These are phyloP conservation scores for Mycothermus thermophilus DNA, from an alignment of 495 filamentous ascomycete species.

Conservation along the genomic window DNA sequence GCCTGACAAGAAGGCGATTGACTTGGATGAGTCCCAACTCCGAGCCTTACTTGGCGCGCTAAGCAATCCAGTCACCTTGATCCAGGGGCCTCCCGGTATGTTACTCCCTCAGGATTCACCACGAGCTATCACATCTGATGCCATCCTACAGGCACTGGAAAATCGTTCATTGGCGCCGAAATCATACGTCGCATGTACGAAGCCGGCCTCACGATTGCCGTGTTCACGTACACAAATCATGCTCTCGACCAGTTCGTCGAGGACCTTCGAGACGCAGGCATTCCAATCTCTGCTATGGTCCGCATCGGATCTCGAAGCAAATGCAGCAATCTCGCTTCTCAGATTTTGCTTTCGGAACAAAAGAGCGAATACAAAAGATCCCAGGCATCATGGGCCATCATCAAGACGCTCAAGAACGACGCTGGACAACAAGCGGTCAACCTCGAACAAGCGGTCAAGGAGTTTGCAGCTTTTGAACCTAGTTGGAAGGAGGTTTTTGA, in stretches of 20 bases:
- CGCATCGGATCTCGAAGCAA: constrained; percentile 48
- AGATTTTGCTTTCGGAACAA: constrained; percentile 38
- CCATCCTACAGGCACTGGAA: constrained; percentile 51
- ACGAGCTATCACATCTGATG: background rate
- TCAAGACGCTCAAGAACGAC: constrained; percentile 24
- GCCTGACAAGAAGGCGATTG: too few species aligned
- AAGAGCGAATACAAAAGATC: constrained; percentile 13
- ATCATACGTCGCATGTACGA: constrained; percentile 46
- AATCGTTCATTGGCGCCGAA: constrained; percentile 62
- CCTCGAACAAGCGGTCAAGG: constrained; percentile 7
- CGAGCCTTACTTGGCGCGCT: constrained; percentile 43
- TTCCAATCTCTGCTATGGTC: constrained; percentile 40
- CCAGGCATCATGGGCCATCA: constrained; percentile 22
- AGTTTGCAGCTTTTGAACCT: background rate
- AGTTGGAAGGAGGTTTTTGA: constrained; percentile 36
- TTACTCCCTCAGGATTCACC: background rate
- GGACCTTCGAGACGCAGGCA: constrained; percentile 51
- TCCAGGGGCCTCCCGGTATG: constrained; percentile 67
- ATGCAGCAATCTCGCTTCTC: constrained; percentile 35
- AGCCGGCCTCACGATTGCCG: constrained; percentile 40
- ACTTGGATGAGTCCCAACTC: constrained; percentile 46
- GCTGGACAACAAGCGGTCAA: constrained; percentile 8
- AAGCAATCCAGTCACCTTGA: constrained; percentile 41
- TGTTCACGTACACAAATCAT: constrained; percentile 55
- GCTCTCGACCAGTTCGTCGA: constrained; percentile 64